Evolutionary conservation across 257 asterid species (phyloP), one percentile per base, ranked within the genome.

Genomic region (Solanum medicagineum): DNA sequence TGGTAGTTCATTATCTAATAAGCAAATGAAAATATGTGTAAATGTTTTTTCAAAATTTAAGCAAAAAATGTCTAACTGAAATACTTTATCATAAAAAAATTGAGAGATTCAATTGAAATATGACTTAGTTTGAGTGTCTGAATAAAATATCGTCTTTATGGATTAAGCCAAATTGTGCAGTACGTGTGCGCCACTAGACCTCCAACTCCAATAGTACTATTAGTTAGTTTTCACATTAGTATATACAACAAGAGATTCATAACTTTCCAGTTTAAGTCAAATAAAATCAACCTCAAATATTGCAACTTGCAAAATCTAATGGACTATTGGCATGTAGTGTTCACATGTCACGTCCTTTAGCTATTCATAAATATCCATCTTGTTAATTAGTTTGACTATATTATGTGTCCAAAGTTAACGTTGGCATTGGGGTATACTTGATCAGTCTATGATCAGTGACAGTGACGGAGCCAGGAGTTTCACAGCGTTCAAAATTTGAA

Each of bases 11-110:
- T 4, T 20, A 57, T 8, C 1, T 17, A 20, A 59, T 20, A 59
- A 2, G 9, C 8, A 0, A 10, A n/a, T n/a, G n/a, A 59, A 9
- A 10, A 59, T 5, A 20, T 10, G 0, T 59, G 3, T 13, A 59
- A n/a, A 0, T 9, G 8, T 20, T n/a, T 59, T n/a, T 9, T 20
- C 3, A 1, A 59, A n/a, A 0, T 0, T n/a, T 10, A 0, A 59
- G 4, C 32, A 29, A 29, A 29, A 29, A 59, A 0, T 59, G 1
- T n/a, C 7, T 59, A 9, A 20, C 10, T 6, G 4, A 20, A 59
- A 59, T 0, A 59, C 15, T n/a, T n/a, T 59, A 1, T 4, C 4
- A 20, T 6, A 4, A n/a, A 36, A 36, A 0, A 3, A 1, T 0
- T 10, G 15, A n/a, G 7, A 1, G 10, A 3, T 10, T 59, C 0